These are phyloP conservation scores for Pythium rhizo-oryzae DNA, from an alignment of 352 stramenopile genomes.

Conservation along the genomic window DNA sequence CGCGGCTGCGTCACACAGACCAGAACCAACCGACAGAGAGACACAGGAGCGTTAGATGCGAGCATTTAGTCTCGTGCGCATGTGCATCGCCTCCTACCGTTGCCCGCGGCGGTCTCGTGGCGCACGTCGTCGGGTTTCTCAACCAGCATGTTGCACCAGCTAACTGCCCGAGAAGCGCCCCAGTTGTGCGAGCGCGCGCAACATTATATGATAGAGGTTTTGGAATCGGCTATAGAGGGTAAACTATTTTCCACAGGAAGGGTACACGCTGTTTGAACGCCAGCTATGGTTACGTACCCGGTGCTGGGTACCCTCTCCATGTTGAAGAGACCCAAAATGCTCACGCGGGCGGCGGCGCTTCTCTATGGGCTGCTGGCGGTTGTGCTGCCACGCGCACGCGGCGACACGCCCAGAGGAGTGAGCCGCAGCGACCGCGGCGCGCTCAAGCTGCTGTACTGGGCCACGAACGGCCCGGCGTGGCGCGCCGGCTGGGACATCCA, in stretches of 20 bases:
- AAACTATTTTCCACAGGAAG: slow-evolving; percentile 4
- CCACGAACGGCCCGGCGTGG: slow-evolving; percentile 57
- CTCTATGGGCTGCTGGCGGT: neutral
- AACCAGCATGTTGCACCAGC: slow-evolving; percentile 58
- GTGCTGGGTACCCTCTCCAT: neutral
- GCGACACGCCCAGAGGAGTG: slow-evolving; percentile 11
- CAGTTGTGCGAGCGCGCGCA: slow-evolving; percentile 2
- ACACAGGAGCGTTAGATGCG: slow-evolving; percentile 2
- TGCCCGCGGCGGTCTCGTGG: slow-evolving; percentile 73
- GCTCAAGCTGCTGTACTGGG: slow-evolving; percentile 72
- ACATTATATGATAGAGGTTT: slow-evolving; percentile 28
- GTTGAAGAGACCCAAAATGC: neutral
- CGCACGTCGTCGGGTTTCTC: slow-evolving; percentile 81
- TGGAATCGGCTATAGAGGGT: too few relatives aligned
- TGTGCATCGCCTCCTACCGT: slow-evolving; percentile 33
- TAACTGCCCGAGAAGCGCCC: neutral
- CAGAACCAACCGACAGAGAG: neutral
- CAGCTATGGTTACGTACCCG: too few relatives aligned
- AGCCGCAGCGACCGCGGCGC: slow-evolving; percentile 56
- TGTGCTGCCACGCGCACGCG: too few relatives aligned
- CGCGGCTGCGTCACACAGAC: slow-evolving; percentile 37
- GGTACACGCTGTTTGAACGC: neutral
- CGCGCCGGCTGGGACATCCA: slow-evolving; percentile 59
- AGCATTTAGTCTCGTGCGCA: neutral
- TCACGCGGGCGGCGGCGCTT: neutral